Evolutionary conservation across 345 rosid genomes (phyloP).

Genomic region (Dipteronia dyeriana): DNA sequence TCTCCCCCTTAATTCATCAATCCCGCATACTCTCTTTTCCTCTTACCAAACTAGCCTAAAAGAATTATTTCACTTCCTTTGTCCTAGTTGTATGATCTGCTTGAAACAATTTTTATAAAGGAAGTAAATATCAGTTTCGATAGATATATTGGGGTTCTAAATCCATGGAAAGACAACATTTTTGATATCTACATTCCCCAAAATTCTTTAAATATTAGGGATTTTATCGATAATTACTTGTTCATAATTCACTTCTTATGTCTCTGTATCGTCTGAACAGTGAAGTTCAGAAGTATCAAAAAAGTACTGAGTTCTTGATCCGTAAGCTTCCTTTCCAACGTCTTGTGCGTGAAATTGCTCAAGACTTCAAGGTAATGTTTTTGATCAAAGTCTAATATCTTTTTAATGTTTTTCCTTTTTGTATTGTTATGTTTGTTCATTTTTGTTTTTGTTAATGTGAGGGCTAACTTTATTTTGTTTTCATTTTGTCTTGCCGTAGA

Average conservation of each 20-base stretch:
- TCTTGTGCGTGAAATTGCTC: conserved; percentile 64
- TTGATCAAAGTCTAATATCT: no score
- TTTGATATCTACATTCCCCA: neutral
- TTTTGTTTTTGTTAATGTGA: neutral
- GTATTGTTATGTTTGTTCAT: neutral
- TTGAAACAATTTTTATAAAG: neutral
- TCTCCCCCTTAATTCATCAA: no score
- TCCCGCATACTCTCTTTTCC: no score
- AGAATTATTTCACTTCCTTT: no score
- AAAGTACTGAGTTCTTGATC: conserved; percentile 57
- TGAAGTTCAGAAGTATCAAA: conserved; percentile 53
- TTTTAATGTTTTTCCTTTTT: neutral
- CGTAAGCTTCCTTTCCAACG: conserved; percentile 57
- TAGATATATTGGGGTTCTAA: neutral
- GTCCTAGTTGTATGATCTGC: neutral
- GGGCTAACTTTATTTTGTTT: neutral
- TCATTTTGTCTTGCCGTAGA: conserved; percentile 20
- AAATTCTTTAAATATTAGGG: no score
- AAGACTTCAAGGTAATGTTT: conserved; percentile 52
- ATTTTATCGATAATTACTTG: no score
- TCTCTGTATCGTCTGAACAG: conserved; percentile 16
- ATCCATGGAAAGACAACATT: no score
- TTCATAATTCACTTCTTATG: neutral
- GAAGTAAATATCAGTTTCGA: no score
- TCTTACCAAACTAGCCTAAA: no score